Evolutionary conservation across 768 basidiomycete species (phyloP).

Genomic region (Phallus indusiatus): DNA sequence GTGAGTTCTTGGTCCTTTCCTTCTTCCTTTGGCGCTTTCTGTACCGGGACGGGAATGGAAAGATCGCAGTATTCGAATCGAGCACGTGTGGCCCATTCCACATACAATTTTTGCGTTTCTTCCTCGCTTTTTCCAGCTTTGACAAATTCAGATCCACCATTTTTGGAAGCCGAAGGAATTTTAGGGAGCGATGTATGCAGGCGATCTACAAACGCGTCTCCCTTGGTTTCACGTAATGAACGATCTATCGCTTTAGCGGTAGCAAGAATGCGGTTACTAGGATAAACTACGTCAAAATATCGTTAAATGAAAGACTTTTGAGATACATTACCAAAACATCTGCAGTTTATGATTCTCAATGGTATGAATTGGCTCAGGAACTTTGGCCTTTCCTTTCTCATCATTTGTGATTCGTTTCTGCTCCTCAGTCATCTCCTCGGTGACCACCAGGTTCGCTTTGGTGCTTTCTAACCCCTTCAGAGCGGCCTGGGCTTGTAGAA

Average conservation of each 20-base stretch:
- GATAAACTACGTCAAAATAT: background rate
- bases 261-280: conserved; percentile 60
- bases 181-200: conserved; percentile 70
- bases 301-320: background rate
- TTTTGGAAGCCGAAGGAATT: conserved; percentile 33
- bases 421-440: conserved; percentile 78
- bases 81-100: conserved; percentile 73
- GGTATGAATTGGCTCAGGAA: conserved; percentile 32
- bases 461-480: conserved; percentile 74
- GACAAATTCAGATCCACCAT: conserved; percentile 29
- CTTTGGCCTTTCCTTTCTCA: conserved; percentile 59
- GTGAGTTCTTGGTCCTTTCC: conserved; percentile 36
- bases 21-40: conserved; percentile 22
- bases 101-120: conserved; percentile 56
- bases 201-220: conserved; percentile 73
- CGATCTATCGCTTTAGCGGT: conserved; percentile 83
- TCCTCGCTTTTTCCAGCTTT: conserved; percentile 53
- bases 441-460: conserved; percentile 35
- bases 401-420: conserved; percentile 76
- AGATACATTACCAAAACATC: conserved; percentile 50
- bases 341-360: conserved; percentile 76
- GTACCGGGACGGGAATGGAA: conserved; percentile 39
- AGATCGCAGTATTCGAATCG: conserved; percentile 93
- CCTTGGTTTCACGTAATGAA: conserved; percentile 83
- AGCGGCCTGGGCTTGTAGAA: conserved; percentile 88